These are phyloP conservation scores for Leccinum disarticulatum DNA, from an alignment of 768 basidiomycete species.

Conservation along the genomic window DNA sequence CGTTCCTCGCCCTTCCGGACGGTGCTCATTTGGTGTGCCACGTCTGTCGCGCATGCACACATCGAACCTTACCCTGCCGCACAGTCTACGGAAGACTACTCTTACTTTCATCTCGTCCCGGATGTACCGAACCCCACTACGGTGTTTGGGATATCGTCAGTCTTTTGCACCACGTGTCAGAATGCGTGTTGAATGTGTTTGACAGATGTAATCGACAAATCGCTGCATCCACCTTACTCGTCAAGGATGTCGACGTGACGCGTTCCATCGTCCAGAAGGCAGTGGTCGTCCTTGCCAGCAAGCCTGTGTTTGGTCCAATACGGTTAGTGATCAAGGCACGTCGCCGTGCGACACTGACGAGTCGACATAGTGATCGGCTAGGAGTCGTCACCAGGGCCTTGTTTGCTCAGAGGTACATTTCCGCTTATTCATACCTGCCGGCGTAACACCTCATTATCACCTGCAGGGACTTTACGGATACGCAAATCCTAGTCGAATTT, in stretches of 20 bases:
- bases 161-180: neutral
- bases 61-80: conserved; percentile 10
- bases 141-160: conserved; percentile 92
- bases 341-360: conserved; percentile 4
- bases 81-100: conserved; percentile 75
- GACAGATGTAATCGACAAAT: conserved; percentile 94
- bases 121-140: conserved; percentile 70
- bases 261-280: conserved; percentile 97
- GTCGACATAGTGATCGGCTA: conserved; percentile 71
- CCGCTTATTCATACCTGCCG: neutral
- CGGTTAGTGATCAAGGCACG: conserved; percentile 45
- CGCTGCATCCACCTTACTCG: conserved; percentile 69
- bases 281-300: conserved; percentile 88
- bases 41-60: conserved; percentile 1
- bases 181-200: conserved; percentile 4
- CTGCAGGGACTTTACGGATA: conserved; percentile 80
- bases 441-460: neutral
- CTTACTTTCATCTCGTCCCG: conserved; percentile 91
- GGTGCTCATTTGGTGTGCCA: conserved; percentile 83
- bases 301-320: conserved; percentile 92
- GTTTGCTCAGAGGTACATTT: conserved; percentile 71
- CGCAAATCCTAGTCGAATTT: conserved; percentile 88
- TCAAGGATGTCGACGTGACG: conserved; percentile 83
- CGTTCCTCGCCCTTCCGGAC: conserved; percentile 95
- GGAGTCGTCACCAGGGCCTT: conserved; percentile 92